Base-by-base conservation (phyloP, 2,329 filamentous ascomycete genomes). In the Nemania sp. region DNA sequence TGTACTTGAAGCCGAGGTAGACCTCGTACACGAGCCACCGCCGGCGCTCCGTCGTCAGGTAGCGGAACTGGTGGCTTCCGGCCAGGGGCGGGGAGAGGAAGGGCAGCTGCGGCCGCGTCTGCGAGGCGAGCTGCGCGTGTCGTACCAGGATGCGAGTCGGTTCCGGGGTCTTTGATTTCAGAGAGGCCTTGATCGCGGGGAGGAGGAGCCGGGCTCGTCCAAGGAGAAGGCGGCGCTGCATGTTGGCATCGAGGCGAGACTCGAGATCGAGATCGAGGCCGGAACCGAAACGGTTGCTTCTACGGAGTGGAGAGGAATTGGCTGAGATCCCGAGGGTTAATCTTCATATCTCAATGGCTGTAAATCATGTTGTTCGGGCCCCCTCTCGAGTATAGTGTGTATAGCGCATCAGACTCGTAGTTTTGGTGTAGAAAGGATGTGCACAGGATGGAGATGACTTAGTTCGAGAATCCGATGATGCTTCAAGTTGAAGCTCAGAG, bases 21-120 rank as follows among this genome's bases (percentile, higher is more conserved):
- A 91, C 80, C 69, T 94, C 90, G 65, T 89, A 82, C 64, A 85
- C 88, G 59, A 93, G 79, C 79, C 87, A 91, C 64, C 80, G 78
- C 65, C 86, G 89, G 64, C 87, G 86, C 72, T 92, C 89, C 0
- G 91, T 96, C n/a, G 90, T 92, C 61, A 96, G 84, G 63, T 90
- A 85, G 54, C 93, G 88, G 3, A 85, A 84, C 39, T 88, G 79
- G 45, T 85, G 80, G 32, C 80, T 73, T 43, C 76, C 58, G 18
- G 77, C 56, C 40, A 75, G 64, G 40, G 78, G 81, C 1, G 79
- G 76, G 35, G 76, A 78, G 72, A 82, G 81, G 71, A 81, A 88
- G 55, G 79, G 83, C n/a, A 76, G 76, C 70, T 77, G 81, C 56
- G 74, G 83, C 59, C 76, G 78, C 62, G 59, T 73, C 67, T 66